Conservation (phyloP, 371 early-diverging fungal genomes). For the Zopfochytrium polystomum region DNA sequence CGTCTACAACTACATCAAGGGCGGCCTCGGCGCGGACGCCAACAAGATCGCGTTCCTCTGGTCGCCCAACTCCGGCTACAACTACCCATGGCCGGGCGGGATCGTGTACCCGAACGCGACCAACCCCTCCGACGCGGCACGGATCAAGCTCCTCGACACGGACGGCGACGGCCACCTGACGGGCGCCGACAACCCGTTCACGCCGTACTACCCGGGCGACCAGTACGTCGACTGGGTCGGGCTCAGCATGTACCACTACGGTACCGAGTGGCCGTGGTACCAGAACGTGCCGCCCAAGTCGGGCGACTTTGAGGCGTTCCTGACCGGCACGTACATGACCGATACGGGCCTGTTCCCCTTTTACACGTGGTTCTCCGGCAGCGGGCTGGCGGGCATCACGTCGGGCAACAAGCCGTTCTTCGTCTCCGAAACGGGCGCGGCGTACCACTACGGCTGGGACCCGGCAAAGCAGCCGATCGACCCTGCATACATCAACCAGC, state of each 20-base stretch:
- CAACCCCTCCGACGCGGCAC: neutral
- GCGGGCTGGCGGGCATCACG: constrained; percentile 13
- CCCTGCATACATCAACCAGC: too few species aligned
- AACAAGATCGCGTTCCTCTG: constrained; percentile 36
- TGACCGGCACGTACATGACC: too few species aligned
- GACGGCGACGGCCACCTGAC: constrained; percentile 35
- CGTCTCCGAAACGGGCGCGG: constrained; percentile 41
- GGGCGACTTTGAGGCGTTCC: constrained; percentile 19
- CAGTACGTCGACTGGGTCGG: constrained; percentile 48
- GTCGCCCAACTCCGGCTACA: constrained; percentile 38
- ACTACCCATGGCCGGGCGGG: neutral
- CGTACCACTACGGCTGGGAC: constrained; percentile 22
- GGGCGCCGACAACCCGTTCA: constrained; percentile 34
- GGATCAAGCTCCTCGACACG: constrained; percentile 33
- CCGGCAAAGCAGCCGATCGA: neutral
- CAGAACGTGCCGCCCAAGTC: constrained; percentile 7
- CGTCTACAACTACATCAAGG: constrained; percentile 12
- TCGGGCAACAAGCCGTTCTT: constrained; percentile 44
- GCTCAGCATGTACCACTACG: constrained; percentile 19
- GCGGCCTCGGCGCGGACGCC: constrained; percentile 17
- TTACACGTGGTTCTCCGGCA: constrained; percentile 41
- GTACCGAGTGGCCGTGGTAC: constrained; percentile 2
- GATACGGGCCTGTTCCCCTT: too few species aligned
- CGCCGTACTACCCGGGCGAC: constrained; percentile 49
- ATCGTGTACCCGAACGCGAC: constrained; percentile 6